Evolutionary conservation across 1,284 basidiomycete species (phyloP).

Genomic region (Ustilago cynodontis): DNA sequence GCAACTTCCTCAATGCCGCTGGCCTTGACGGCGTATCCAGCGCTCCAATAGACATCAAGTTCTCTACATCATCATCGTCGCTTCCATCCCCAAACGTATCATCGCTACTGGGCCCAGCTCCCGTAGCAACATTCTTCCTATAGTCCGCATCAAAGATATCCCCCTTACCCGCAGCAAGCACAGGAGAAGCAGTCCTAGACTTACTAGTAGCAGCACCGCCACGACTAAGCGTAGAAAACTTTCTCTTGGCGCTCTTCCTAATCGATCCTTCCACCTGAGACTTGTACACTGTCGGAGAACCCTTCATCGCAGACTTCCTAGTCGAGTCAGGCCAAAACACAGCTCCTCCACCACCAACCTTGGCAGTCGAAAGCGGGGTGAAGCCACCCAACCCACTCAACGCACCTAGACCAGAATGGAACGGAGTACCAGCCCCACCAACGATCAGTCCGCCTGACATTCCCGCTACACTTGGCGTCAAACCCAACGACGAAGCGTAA

Average conservation of each 20-base stretch:
- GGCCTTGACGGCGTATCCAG: slow-evolving; percentile 48
- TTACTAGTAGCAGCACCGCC: slow-evolving; percentile 8
- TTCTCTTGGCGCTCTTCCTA: neutral
- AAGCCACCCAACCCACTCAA: slow-evolving; percentile 38
- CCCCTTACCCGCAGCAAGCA: slow-evolving; percentile 5
- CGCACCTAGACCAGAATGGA: slow-evolving; percentile 38
- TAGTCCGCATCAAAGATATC: slow-evolving; percentile 38
- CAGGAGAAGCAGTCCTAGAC: slow-evolving; percentile 13
- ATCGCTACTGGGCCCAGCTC: slow-evolving; percentile 19
- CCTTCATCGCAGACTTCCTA: slow-evolving; percentile 18
- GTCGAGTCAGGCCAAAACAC: slow-evolving; percentile 37
- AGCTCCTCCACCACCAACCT: slow-evolving; percentile 12
- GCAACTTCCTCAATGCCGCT: slow-evolving; percentile 23
- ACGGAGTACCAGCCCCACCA: slow-evolving; percentile 18
- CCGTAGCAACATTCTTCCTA: slow-evolving; percentile 1
- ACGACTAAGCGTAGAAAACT: neutral
- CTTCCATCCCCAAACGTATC: slow-evolving; percentile 40
- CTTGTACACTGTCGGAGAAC: slow-evolving; percentile 39
- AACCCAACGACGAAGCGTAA: slow-evolving; percentile 52
- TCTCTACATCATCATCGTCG: slow-evolving; percentile 38
- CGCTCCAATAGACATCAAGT: slow-evolving; percentile 30
- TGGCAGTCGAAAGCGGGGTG: slow-evolving; percentile 34
- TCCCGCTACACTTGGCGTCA: slow-evolving; percentile 56
- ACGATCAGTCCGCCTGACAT: slow-evolving; percentile 38
- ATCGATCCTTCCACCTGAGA: neutral